Evolutionary conservation across 805 yeast genomes (phyloP).

Genomic region (Sugiyamaella chiloensis): DNA sequence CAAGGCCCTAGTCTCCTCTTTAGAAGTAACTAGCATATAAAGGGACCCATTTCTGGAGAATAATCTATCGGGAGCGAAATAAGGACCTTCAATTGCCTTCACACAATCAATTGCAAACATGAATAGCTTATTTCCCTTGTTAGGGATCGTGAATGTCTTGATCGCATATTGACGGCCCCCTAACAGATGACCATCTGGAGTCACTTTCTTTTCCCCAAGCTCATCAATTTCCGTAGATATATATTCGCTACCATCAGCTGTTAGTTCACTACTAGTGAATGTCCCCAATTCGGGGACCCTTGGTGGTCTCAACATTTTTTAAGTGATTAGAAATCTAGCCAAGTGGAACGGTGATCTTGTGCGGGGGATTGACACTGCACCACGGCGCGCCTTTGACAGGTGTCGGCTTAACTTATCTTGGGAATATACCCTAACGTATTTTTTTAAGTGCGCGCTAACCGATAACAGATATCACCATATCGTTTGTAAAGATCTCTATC

Average conservation of each 20-base stretch:
- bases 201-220: slow-evolving; percentile 46
- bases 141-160: slow-evolving; percentile 41
- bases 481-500: too few relatives aligned
- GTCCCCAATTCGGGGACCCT: slow-evolving; percentile 23
- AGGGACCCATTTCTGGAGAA: slow-evolving; percentile 42
- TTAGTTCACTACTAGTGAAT: slow-evolving; percentile 22
- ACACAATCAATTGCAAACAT: slow-evolving; percentile 43
- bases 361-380: too few relatives aligned
- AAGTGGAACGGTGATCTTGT: too few relatives aligned
- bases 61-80: slow-evolving; percentile 52
- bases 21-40: slow-evolving; percentile 36
- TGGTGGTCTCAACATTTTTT: not conserved
- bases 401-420: too few relatives aligned
- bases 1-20: slow-evolving; percentile 39
- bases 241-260: slow-evolving; percentile 34
- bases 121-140: slow-evolving; percentile 35
- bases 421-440: too few relatives aligned
- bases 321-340: too few relatives aligned
- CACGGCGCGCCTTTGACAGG: too few relatives aligned
- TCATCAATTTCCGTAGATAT: slow-evolving; percentile 35
- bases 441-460: too few relatives aligned
- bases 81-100: slow-evolving; percentile 40
- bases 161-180: slow-evolving; percentile 42
- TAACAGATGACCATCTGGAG: slow-evolving; percentile 37
- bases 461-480: too few relatives aligned